Base-by-base conservation (phyloP, 805 yeast genomes). In the Hanseniaspora osmophila region DNA sequence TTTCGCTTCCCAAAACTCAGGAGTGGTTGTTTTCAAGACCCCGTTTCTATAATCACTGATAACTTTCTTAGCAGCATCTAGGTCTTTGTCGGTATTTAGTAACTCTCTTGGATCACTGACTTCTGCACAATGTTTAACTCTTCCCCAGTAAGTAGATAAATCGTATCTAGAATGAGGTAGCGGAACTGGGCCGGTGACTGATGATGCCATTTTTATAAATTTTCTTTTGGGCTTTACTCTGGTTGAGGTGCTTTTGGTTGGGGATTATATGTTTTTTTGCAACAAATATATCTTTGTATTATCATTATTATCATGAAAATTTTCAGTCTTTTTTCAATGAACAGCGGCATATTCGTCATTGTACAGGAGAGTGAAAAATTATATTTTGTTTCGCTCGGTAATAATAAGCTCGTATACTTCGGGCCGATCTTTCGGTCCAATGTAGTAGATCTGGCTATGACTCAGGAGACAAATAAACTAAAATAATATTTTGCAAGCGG, bases 91-190 rank as follows among this genome's bases (percentile, higher is more conserved):
- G 1, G 90, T 77, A 54, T 81, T 84, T 44, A 92, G 67, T 42
- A 92, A 69, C 88, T 84, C 88, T 29, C 84, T 62, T 30, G 99
- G 99, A 59, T 88, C 96, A 1, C 95, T 79, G 44, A 92, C 83
- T 47, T 82, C 94, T 13, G 94, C 84, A 64, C 95, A 85, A 62
- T 94, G 98, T 60, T 78, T 77, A 41, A 92, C 96, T 56, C 99
- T 76, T 13, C 98, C 98, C 81, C 83, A 74, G 63, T 92, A 92
- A 0, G 95, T 79, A 47, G 73, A 53, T 29, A 92, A 67, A 61
- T 92, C 95, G 63, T 78, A 84, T 47, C 71, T 75, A 17, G 96
- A 86, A 45, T 70, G 77, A 9, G 96, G 96, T 33, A 88, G 69
- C 0, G 82, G 70, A 40, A 83, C 73, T 7, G 83, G 79, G 13